A percentile compares a stretch with the other conserved stretches of the same genome.
phyloP scores from a whole-genome alignment of 2,329 filamentous ascomycete genomes.

The Ophiosphaerella narmari region DNA sequence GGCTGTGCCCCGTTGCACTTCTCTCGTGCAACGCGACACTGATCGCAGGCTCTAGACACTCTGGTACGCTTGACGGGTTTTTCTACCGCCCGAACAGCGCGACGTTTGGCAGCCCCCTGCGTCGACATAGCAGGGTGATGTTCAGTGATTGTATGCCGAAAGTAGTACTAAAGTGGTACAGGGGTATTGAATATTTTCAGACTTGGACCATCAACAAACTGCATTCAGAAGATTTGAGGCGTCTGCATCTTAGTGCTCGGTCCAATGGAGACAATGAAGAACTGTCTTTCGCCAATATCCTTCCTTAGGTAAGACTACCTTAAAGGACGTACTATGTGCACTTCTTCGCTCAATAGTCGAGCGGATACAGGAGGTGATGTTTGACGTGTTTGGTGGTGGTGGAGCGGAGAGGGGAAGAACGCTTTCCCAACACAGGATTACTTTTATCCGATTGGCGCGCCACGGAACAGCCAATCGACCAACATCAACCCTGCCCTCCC shows the following conservation, averaged over 20 bases:
- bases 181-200: no score
- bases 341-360: neutral
- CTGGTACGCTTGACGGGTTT: slow-evolving; percentile 59
- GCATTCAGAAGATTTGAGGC: no score
- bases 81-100: slow-evolving; percentile 21
- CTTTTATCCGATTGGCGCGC: neutral
- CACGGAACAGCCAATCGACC: neutral
- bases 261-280: no score
- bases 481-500: neutral
- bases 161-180: no score
- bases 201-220: no score
- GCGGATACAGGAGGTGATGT: neutral
- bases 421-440: no score
- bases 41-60: slow-evolving; percentile 71
- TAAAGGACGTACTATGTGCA: neutral
- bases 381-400: neutral
- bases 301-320: neutral
- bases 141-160: no score
- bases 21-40: slow-evolving; percentile 69
- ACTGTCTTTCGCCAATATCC: no score
- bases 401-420: neutral
- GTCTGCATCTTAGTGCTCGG: no score
- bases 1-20: slow-evolving; percentile 74
- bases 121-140: slow-evolving; percentile 23
- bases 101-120: slow-evolving; percentile 32